Evolutionary conservation across 2,329 filamentous ascomycete species (phyloP), one percentile per base, ranked within the genome.

Genomic region (Stemphylium beticola): DNA sequence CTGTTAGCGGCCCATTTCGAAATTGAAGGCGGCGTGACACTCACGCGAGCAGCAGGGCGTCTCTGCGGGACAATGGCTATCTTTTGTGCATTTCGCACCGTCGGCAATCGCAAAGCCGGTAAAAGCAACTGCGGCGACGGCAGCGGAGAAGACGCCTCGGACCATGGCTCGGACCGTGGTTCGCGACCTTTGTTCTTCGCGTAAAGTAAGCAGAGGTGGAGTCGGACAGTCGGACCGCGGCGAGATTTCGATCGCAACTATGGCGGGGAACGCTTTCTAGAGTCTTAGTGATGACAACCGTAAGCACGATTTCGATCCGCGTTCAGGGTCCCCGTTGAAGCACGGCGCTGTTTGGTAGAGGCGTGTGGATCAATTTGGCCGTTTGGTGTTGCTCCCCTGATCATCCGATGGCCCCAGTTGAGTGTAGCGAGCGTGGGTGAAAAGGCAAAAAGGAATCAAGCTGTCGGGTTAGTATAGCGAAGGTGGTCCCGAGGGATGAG

Each of bases 41-140:
- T 56, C 66, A 77, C 75, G 65, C 44, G 73, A 75, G 62, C 75
- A 76, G 65, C 76, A 78, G 10, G 76, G 76, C 31, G 76, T 55
- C 0, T 85, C 82, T 68, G 87, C 74, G 8, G 92, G 91, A 73
- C 92, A 96, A 61, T 67, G 87, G 74, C 43, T 85, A 74, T 73
- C 78, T 71, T 61, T 73, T 58, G 69, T 75, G 75, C 71, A 80
- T 79, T 66, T 75, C 61, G 76, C 63, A 56, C 61, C 62, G 24
- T 15, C n/a, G 3, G 63, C 73, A 32, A 65, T 46, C 37, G 69
- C 71, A 37, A 66, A 53, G 60, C 62, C 58, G 6, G 59, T 60
- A 18, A 73, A 49, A 34, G 66, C 64, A 12, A 71, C 61, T 2
- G 67, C 69, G 22, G 66, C 68, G 41, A 74, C 48, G 36, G 62